A percentile compares a stretch with the other conserved stretches of the same genome.
These are phyloP conservation scores for Boletellus dicymbophilus DNA, from an alignment of 1,284 basidiomycete genomes.

Conservation along the genomic window DNA sequence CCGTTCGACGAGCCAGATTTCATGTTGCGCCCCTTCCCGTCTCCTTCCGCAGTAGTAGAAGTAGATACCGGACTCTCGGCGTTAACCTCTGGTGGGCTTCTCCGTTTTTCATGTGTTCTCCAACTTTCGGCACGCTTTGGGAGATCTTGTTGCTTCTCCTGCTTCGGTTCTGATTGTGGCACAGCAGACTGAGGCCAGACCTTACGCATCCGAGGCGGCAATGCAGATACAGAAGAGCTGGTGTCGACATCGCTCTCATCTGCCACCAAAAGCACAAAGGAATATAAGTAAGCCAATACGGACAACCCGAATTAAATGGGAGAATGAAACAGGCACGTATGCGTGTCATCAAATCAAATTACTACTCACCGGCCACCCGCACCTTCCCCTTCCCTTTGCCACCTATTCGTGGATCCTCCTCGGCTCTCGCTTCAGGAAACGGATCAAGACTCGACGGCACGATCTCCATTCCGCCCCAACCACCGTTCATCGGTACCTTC, in stretches of 20 bases:
- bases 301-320: not conserved
- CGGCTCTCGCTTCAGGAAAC: conserved; percentile 12
- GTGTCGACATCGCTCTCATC: conserved; percentile 8
- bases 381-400: conserved; percentile 27
- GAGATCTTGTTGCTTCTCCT: conserved; percentile 4
- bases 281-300: conserved; percentile 6
- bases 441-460: conserved; percentile 32
- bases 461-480: conserved; percentile 65
- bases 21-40: not conserved
- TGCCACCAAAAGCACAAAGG: conserved; percentile 4
- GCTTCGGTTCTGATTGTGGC: conserved; percentile 1
- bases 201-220: conserved; percentile 70
- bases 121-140: conserved; percentile 4
- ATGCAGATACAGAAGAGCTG: conserved; percentile 13
- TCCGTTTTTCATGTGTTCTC: conserved; percentile 17
- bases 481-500: conserved; percentile 51
- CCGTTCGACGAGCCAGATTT: conserved; percentile 1
- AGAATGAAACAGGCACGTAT: not conserved
- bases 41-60: conserved; percentile 7
- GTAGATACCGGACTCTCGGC: conserved; percentile 22
- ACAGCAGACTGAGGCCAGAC: conserved; percentile 41
- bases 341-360: not conserved
- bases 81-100: conserved; percentile 9
- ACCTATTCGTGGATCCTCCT: conserved; percentile 4
- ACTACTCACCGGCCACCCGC: conserved; percentile 25